Base-by-base conservation (phyloP, 78 protist genomes). In the Dictyostelium capitatum region DNA sequence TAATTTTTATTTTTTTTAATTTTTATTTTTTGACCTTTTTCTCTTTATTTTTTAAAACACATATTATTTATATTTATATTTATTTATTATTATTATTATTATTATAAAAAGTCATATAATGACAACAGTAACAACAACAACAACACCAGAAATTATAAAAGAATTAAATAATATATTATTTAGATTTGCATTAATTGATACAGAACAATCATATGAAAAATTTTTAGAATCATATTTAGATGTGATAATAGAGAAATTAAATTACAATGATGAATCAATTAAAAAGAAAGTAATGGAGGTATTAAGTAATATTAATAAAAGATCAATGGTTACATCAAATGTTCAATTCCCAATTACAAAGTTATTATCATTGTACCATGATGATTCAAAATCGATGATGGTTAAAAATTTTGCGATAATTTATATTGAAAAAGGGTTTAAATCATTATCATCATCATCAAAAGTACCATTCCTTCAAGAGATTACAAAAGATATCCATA, bases 251-350 rank as follows among this genome's bases (percentile, higher is more conserved):
- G 12, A n/a, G 28, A 54, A 54, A 47, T 23, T 23, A 7, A 25
- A 80, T 43, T 1, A 23, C 10, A 30, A 32, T 17, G 83, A 80
- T 59, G 89, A 75, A 20, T 5, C 6, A 2, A 46, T 72, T 2
- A 90, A 90, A 85, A 75, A 90, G 23, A 82, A 91, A 78, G 95
- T 81, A 0, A 46, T 91, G 89, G 95, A 91, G 7, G 82, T 91
- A 30, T 62, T 91, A n/a, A 81, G 87, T n/a, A 75, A 91, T 23
- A 46, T 91, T 10, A 79, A 78, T 10, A 79, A 80, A 51, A 47
- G 95, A 54, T 19, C 89, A 11, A 30, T 64, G 81, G 75, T 77
- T 41, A 56, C 79, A 3, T 20, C 30, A 5, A 65, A 80, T 53
- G n/a, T 91, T 12, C 57, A 50, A 37, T 83, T 64, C 14, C 95